Conservation (phyloP, 768 basidiomycete species). For the Collybia nuda region DNA sequence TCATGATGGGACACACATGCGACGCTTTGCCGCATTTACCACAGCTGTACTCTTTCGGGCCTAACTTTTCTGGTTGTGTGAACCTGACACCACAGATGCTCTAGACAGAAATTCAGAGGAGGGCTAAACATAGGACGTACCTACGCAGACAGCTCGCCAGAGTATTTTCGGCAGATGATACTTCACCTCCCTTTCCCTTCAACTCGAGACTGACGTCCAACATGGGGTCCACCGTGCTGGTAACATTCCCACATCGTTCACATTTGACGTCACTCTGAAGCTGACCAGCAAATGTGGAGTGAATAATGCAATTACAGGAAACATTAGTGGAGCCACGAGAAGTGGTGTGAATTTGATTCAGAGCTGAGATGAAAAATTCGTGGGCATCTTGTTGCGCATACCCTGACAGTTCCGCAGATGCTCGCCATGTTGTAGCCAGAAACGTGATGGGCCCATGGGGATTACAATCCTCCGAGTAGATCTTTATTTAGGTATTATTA, state of each 20-base stretch:
- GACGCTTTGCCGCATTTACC: constrained; percentile 74
- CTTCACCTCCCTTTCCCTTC: constrained; percentile 49
- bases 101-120: background rate
- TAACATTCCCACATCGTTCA: constrained; percentile 77
- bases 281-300: constrained; percentile 85
- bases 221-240: constrained; percentile 83
- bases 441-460: constrained; percentile 84
- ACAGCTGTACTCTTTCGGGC: constrained; percentile 81
- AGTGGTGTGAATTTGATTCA: constrained; percentile 86
- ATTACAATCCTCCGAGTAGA: constrained; percentile 53
- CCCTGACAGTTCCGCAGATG: constrained; percentile 79
- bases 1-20: constrained; percentile 41
- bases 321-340: constrained; percentile 74
- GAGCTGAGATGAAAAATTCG: constrained; percentile 78
- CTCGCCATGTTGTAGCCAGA: constrained; percentile 81
- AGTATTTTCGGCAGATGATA: constrained; percentile 53
- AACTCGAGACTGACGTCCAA: constrained; percentile 90
- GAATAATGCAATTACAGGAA: constrained; percentile 88
- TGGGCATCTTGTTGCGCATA: constrained; percentile 96
- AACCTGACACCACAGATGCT: constrained; percentile 46
- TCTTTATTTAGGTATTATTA: constrained; percentile 26
- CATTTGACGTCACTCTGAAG: constrained; percentile 90
- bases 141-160: constrained; percentile 75
- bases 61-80: constrained; percentile 84
- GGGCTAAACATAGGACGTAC: constrained; percentile 33